Evolutionary conservation across 108 stramenopile species (phyloP), one percentile per base, ranked within the genome.

Genomic region (Parmales sp.): DNA sequence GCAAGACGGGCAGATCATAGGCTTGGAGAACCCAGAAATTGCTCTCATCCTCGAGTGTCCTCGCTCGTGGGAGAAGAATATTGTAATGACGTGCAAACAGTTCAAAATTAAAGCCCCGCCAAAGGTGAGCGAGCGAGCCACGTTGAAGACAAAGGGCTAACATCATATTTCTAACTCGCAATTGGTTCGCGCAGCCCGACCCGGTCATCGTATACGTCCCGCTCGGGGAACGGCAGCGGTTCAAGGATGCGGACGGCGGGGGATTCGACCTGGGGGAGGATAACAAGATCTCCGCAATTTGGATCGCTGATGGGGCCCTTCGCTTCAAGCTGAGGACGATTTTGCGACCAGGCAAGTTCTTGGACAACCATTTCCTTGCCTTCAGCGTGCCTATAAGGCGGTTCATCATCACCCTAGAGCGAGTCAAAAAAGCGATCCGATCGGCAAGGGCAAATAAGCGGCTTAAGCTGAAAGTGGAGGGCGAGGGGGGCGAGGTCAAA

Each of bases 261-360:
- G 89, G 89, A n/a, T 92, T 86, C 68, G 80, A 90, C 63, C 69
- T 92, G 76, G 91, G 91, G 26, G 80, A 80, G 28, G 89, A 90
- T 72, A 92, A 92, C 64, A 60, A 74, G 13, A 83, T 92, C 25
- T 73, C 77, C 50, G 74, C 69, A 26, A 87, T 90, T 38, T 86
- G 78, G 44, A 82, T 90, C 31, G 79, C 82, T 66, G 81, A 92
- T 74, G 83, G 80, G 38, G 87, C 84, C 64, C 73, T 92, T 9
- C 78, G 86, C 46, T 88, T 92, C 67, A 86, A 90, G 76, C 72
- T 92, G 50, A 69, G 78, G 51, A 80, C 86, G 11, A 78, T 90
- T 3, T 54, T 92, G 7, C 64, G 91, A 63, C 91, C 91, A 29
- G 91, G 89, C 39, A 80, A 85, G 22, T 92, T 92, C 69, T 66